phyloP scores from a whole-genome alignment of 2,329 filamentous ascomycete species.

The Ophiostoma himal-ulmi region DNA sequence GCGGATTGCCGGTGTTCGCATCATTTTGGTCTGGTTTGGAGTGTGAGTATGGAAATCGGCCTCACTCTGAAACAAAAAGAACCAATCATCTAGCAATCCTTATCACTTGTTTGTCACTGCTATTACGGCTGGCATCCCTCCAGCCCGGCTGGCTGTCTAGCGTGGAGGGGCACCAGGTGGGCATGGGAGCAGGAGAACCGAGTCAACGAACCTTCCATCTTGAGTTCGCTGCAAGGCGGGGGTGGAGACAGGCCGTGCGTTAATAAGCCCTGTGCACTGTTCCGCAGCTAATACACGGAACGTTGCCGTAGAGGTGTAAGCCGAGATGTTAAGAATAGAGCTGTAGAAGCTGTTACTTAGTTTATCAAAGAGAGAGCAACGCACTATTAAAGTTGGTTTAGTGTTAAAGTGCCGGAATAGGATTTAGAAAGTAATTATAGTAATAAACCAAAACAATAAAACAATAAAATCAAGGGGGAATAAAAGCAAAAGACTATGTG shows the following conservation, averaged over 20 bases:
- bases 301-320: no score
- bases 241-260: background rate
- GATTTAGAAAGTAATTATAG: no score
- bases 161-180: background rate
- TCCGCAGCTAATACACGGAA: no score
- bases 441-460: no score
- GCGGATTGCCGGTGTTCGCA: background rate
- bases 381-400: no score
- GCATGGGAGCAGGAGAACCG: background rate
- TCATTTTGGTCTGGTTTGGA: background rate
- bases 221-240: background rate
- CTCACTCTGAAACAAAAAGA: background rate
- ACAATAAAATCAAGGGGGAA: no score
- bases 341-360: no score
- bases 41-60: background rate
- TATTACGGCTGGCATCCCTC: background rate
- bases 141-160: conserved; percentile 1
- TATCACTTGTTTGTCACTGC: background rate
- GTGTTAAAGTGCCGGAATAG: no score
- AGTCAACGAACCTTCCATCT: background rate
- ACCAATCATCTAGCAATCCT: background rate
- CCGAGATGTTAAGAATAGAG: no score
- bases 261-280: background rate
- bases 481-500: no score
- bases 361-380: no score